These are phyloP conservation scores for Annona squamosa DNA, from an alignment of 164 flowering plant genomes.

Conservation along the genomic window DNA sequence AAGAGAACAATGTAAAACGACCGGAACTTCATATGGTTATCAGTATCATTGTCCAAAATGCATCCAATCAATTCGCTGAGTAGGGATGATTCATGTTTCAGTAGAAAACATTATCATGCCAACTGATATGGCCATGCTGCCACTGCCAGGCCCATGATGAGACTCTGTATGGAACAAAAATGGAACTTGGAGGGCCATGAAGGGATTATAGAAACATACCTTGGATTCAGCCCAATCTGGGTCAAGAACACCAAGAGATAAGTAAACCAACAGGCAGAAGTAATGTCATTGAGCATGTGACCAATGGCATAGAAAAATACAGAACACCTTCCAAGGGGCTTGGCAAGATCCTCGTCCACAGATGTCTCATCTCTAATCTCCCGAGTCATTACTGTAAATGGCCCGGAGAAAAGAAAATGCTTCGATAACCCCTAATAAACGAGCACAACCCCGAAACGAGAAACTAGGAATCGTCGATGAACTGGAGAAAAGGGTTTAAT, in stretches of 20 bases:
- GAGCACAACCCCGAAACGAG: too few species aligned
- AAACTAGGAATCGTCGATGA: too few species aligned
- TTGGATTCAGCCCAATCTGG: slow-evolving; percentile 74
- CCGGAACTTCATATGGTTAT: not conserved
- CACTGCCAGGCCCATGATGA: too few species aligned
- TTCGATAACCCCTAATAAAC: too few species aligned
- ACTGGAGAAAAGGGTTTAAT: too few species aligned
- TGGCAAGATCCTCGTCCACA: slow-evolving; percentile 11
- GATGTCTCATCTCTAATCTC: slow-evolving; percentile 38
- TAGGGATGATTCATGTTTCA: not conserved
- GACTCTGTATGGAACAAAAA: too few species aligned
- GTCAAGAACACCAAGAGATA: slow-evolving; percentile 83
- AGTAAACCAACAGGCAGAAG: slow-evolving; percentile 94
- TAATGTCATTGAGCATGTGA: slow-evolving; percentile 97
- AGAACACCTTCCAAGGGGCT: slow-evolving; percentile 55
- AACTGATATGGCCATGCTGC: too few species aligned
- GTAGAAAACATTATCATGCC: too few species aligned
- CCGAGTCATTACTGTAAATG: slow-evolving; percentile 15
- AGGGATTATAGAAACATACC: slow-evolving; percentile 28
- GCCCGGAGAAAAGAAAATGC: too few species aligned
- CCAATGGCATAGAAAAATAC: slow-evolving; percentile 78
- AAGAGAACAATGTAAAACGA: not conserved
- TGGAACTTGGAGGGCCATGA: too few species aligned
- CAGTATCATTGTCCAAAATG: not conserved
- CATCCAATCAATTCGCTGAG: not conserved